Percentiles rank a stretch among this genome's conserved stretches.
These are phyloP conservation scores for Fusarium newnesense DNA, from an alignment of 2,329 filamentous ascomycete genomes.

Conservation along the genomic window DNA sequence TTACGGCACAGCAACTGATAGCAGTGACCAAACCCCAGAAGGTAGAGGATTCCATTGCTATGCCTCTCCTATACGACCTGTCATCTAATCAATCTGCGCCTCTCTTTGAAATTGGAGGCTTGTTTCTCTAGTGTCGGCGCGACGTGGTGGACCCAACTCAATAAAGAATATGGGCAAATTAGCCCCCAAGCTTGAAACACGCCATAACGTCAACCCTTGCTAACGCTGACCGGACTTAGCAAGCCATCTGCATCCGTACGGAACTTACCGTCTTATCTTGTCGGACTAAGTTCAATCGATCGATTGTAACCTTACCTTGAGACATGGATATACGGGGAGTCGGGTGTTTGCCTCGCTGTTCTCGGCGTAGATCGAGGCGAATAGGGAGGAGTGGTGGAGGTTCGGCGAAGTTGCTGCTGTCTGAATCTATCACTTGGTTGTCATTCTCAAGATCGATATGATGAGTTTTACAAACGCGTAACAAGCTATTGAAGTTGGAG, in stretches of 20 bases:
- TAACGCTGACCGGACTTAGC: background rate
- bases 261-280: background rate
- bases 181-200: background rate
- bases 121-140: no score
- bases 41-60: background rate
- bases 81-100: background rate
- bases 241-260: background rate
- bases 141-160: background rate
- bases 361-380: background rate
- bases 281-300: background rate
- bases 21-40: accelerated
- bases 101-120: background rate
- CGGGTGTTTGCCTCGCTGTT: background rate
- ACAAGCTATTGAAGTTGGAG: accelerated
- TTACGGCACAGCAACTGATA: background rate
- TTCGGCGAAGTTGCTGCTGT: background rate
- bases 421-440: no score
- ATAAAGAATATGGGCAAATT: background rate
- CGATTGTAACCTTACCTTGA: background rate
- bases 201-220: background rate
- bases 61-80: background rate
- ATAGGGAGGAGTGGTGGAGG: accelerated
- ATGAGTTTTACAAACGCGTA: accelerated
- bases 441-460: accelerated
- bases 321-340: background rate